Conservation (phyloP, 768 basidiomycete genomes). For the Nevesoporus exiguus region DNA sequence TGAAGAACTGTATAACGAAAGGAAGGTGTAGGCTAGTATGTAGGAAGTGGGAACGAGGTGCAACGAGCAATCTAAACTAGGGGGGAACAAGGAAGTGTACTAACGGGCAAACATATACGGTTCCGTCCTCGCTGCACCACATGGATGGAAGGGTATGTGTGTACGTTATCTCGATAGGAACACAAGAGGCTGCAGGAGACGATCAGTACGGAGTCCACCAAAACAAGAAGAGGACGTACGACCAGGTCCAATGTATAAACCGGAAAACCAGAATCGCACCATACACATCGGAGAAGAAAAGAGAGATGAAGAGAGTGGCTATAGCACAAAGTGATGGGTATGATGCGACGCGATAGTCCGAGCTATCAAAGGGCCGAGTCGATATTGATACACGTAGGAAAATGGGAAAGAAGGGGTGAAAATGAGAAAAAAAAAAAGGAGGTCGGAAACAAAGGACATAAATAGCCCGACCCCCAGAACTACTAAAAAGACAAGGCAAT, state of each 20-base stretch:
- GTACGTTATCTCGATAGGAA: constrained; percentile 26
- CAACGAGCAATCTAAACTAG: constrained; percentile 23
- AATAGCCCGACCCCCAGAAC: constrained; percentile 19
- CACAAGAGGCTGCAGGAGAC: constrained; percentile 19
- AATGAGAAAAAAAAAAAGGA: not conserved
- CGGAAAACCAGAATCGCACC: constrained; percentile 34
- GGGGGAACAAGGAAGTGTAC: constrained; percentile 8
- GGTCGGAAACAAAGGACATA: constrained; percentile 12
- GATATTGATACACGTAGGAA: constrained; percentile 32
- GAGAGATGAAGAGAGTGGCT: constrained; percentile 4
- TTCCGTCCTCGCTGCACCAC: constrained; percentile 21
- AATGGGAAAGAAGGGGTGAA: not conserved
- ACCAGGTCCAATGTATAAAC: constrained; percentile 27
- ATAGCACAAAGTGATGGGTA: constrained; percentile 28
- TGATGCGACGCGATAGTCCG: constrained; percentile 35
- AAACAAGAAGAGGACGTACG: constrained; percentile 10
- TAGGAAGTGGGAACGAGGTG: constrained; percentile 9
- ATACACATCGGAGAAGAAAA: constrained; percentile 28
- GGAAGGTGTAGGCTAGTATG: constrained; percentile 22
- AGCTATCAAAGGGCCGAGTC: constrained; percentile 25
- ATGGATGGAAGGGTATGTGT: constrained; percentile 13
- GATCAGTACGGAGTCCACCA: constrained; percentile 8
- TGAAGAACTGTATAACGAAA: constrained; percentile 23
- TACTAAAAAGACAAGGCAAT: constrained; percentile 28
- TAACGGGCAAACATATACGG: constrained; percentile 20